phyloP scores from a whole-genome alignment of 257 asterid genomes.

The Solanum medicagineum region DNA sequence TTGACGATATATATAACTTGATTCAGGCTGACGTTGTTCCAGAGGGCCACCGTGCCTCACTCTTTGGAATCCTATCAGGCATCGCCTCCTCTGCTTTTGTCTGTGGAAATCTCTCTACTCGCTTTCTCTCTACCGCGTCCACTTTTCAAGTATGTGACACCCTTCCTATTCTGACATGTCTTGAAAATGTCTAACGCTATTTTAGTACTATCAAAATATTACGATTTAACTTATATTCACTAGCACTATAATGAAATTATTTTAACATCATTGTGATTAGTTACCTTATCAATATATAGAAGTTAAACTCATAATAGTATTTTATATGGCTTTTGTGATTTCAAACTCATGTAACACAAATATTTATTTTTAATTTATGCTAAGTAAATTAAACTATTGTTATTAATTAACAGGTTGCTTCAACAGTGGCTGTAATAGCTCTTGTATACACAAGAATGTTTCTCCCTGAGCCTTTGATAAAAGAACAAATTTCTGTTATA shows the following conservation, averaged over 20 bases:
- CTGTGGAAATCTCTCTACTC: constrained; percentile 83
- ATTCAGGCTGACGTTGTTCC: constrained; percentile 80
- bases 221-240: not conserved
- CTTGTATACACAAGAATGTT: constrained; percentile 65
- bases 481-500: not conserved
- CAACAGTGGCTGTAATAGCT: constrained; percentile 46
- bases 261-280: not conserved
- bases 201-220: not conserved
- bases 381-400: not conserved
- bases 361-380: not conserved
- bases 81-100: constrained; percentile 71
- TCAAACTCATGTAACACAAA: not conserved
- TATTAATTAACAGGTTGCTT: constrained; percentile 42
- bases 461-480: constrained; percentile 50
- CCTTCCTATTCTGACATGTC: not conserved
- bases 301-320: not conserved
- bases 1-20: not conserved
- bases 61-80: constrained; percentile 71
- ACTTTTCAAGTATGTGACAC: constrained; percentile 46
- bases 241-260: not conserved
- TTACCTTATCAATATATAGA: not conserved
- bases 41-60: constrained; percentile 55
- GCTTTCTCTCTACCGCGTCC: constrained; percentile 56
- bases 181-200: not conserved
- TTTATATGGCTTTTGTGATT: not conserved